Evolutionary conservation across 78 protist species (phyloP).

Genomic region (Anaeramoeba flamelloides): DNA sequence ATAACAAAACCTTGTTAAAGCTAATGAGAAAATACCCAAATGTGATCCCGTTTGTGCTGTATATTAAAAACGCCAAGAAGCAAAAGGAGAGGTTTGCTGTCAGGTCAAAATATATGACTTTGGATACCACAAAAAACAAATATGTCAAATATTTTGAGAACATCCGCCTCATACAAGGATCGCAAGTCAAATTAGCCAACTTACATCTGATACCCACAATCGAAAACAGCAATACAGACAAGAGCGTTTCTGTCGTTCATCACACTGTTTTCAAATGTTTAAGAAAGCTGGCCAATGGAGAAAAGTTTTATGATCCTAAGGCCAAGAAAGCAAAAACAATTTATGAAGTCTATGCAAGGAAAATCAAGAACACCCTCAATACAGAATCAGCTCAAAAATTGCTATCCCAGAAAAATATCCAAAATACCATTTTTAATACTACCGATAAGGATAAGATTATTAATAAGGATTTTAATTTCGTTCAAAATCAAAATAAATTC

Average conservation of each 20-base stretch:
- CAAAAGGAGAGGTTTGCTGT: constrained; percentile 23
- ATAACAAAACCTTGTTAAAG: constrained; percentile 16
- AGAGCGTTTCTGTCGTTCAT: constrained; percentile 14
- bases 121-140: constrained; percentile 23
- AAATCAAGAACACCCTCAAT: too few relatives aligned
- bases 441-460: too few relatives aligned
- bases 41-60: constrained; percentile 42
- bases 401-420: too few relatives aligned
- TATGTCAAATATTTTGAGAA: constrained; percentile 10
- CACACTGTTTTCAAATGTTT: constrained; percentile 15
- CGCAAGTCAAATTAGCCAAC: background rate
- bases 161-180: constrained; percentile 21
- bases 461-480: too few relatives aligned
- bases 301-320: too few relatives aligned
- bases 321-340: too few relatives aligned
- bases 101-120: constrained; percentile 27
- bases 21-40: constrained; percentile 31
- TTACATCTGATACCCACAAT: constrained; percentile 9
- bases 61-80: constrained; percentile 27
- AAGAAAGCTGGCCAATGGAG: too few relatives aligned
- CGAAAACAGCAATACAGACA: constrained; percentile 34
- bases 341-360: too few relatives aligned
- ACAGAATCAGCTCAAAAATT: too few relatives aligned
- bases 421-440: too few relatives aligned
- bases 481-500: too few relatives aligned